Percentiles rank a stretch among this genome's conserved stretches.
Evolutionary conservation across 495 filamentous ascomycete genomes (phyloP).

Genomic region (Letharia columbiana): DNA sequence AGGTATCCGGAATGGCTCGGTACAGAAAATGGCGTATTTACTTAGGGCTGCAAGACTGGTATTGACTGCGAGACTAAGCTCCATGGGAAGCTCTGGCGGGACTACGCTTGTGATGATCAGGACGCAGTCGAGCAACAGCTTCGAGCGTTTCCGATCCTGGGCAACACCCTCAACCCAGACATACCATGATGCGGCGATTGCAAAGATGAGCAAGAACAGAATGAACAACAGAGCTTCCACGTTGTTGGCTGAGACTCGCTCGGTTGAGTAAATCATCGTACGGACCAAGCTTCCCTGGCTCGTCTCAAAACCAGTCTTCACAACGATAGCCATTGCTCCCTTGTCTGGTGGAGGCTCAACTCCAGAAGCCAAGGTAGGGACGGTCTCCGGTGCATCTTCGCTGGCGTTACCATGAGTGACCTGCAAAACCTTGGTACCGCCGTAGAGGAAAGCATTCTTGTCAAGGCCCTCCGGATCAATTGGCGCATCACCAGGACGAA

Average conservation of each 20-base stretch:
- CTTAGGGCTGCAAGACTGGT: conserved; percentile 94
- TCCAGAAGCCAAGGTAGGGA: conserved; percentile 55
- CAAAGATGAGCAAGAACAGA: conserved; percentile 91
- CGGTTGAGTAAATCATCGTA: conserved; percentile 99
- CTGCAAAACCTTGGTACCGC: conserved; percentile 95
- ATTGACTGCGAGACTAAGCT: conserved; percentile 93
- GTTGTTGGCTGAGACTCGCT: conserved; percentile 96
- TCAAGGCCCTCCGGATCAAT: conserved; percentile 89
- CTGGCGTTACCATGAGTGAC: conserved; percentile 71
- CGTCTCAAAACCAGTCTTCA: conserved; percentile 97
- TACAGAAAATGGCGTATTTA: conserved; percentile 95
- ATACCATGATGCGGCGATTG: conserved; percentile 98
- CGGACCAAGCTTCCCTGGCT: conserved; percentile 95
- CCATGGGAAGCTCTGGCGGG: conserved; percentile 96
- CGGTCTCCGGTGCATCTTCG: conserved; percentile 56
- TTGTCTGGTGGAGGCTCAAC: conserved; percentile 76
- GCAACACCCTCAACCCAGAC: conserved; percentile 95
- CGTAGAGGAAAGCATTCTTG: conserved; percentile 93
- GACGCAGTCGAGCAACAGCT: conserved; percentile 93
- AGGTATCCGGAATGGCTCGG: conserved; percentile 98
- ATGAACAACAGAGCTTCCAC: conserved; percentile 92
- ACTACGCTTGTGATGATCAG: conserved; percentile 97
- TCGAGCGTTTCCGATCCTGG: conserved; percentile 90
- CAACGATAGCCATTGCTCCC: conserved; percentile 86
- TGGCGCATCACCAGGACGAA: conserved; percentile 72